Evolutionary conservation across 345 rosid species (phyloP), one percentile per base, ranked within the genome.

Genomic region (Corymbia maculata): DNA sequence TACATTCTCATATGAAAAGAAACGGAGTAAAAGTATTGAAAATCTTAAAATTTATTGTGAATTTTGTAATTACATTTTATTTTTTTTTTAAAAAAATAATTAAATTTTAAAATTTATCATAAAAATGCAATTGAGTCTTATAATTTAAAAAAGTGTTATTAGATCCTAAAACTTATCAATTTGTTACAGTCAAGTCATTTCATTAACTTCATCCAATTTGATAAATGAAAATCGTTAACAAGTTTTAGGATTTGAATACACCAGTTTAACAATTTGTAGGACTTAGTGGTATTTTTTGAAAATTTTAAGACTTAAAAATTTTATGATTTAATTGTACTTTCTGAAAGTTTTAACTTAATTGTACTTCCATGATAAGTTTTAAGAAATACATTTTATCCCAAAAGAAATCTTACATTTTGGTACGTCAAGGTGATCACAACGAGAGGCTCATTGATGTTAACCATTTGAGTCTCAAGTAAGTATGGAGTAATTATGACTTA

Each of bases 11-110:
- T 11, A 5, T 24, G 30, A 0, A 59, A 59, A 59, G 15, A 26
- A 59, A 26, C 12, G 0, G 22, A 4, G 0, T 55, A 22, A 55
- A 55, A 8, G 1, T 55, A 22, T 21, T 22, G 9, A 0, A 55
- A 22, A 0, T 8, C 22, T 21, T 55, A 21, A 55, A 55, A 22
- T 2, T 9, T 55, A 55, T 9, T 2, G 0, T 0, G 9, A 1
- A 55, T 21, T 36, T 0, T 55, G 0, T 1, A 22, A 9, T 9
- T 22, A 0, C 0, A 9, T 55, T 55, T 0, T 55, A 55, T n/a
- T n/a, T n/a, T n/a, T n/a, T 3, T 21, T 55, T 3, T 0, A 1
- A 22, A 19, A 55, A 21, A 0, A 8, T 0, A 0, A 55, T 17
- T 22, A 21, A 55, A 55, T 36, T 36, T 36, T 36, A 51, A 55